phyloP scores from a whole-genome alignment of 345 rosid genomes.

The Boechera stricta region DNA sequence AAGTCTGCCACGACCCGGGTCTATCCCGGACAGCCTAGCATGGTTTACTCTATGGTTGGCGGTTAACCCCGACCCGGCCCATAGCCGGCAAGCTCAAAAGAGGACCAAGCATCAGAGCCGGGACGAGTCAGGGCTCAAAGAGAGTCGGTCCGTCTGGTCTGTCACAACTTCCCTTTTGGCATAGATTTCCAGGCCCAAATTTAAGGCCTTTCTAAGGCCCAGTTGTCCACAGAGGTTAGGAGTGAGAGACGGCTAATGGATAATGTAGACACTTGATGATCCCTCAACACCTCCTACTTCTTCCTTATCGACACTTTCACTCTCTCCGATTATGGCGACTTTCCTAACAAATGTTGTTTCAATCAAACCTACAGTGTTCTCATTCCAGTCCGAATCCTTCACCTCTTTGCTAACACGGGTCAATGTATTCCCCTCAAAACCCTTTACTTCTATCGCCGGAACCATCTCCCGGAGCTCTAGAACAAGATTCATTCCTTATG shows the following conservation, averaged over 20 bases:
- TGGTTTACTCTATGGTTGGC: background rate
- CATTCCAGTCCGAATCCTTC: conserved; percentile 34
- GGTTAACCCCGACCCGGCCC: background rate
- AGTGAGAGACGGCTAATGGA: conserved; percentile 29
- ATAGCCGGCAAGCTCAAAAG: too few relatives aligned
- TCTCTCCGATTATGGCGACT: conserved; percentile 40
- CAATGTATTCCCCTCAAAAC: conserved; percentile 23
- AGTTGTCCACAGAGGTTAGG: background rate
- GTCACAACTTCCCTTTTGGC: background rate
- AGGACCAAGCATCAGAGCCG: too few relatives aligned
- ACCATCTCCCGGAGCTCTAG: conserved; percentile 34
- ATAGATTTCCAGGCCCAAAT: background rate
- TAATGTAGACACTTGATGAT: conserved; percentile 23
- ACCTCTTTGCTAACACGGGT: background rate
- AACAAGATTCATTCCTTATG: conserved; percentile 47
- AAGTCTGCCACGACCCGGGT: background rate
- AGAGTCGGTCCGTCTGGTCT: too few relatives aligned
- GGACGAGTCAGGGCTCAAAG: too few relatives aligned
- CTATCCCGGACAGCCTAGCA: background rate
- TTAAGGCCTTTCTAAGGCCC: conserved; percentile 9
- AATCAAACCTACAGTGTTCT: conserved; percentile 34
- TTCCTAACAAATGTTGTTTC: conserved; percentile 39
- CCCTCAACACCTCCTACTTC: background rate
- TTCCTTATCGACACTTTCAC: background rate
- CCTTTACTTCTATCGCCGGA: conserved; percentile 24